Percentiles rank a stretch among this genome's conserved stretches.
Conservation (phyloP, 2,329 filamentous ascomycete species). For the Sphaerulina populicola region DNA sequence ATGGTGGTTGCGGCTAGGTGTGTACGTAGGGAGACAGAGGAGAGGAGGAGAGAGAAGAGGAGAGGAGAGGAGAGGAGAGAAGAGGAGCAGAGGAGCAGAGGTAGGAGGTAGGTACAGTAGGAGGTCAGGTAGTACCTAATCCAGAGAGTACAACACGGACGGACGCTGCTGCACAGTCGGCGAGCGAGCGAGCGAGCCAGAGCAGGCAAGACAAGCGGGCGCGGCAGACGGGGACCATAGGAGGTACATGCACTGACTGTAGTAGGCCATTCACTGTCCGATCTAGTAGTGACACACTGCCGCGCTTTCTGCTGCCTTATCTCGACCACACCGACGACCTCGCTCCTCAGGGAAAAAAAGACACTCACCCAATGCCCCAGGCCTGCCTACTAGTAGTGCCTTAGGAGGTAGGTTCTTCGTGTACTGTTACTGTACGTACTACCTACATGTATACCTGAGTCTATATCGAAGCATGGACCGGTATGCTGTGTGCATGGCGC, state of each 20-base stretch:
- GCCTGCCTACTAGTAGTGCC: too few relatives aligned
- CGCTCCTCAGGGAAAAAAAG: too few relatives aligned
- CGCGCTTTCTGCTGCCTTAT: background rate
- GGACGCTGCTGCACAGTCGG: background rate
- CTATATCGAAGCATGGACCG: background rate
- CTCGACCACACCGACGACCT: background rate
- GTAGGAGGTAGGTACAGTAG: too few relatives aligned
- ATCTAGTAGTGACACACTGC: background rate
- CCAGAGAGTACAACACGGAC: too few relatives aligned
- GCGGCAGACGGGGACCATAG: background rate
- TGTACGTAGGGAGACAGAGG: background rate
- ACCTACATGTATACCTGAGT: too few relatives aligned
- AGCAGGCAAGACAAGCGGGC: background rate
- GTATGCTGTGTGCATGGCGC: background rate
- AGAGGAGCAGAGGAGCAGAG: too few relatives aligned
- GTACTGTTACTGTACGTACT: too few relatives aligned
- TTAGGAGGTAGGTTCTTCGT: too few relatives aligned
- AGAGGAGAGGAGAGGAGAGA: too few relatives aligned
- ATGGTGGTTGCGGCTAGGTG: background rate
- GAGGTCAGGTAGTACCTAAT: background rate
- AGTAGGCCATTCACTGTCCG: background rate
- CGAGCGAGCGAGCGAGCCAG: background rate
- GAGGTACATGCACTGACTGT: too few relatives aligned
- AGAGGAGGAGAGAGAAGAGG: background rate
- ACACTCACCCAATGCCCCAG: background rate